Percentiles rank a stretch among this genome's conserved stretches.
phyloP scores from a whole-genome alignment of 208 protist species.

The Herpetomonas tarakana region DNA sequence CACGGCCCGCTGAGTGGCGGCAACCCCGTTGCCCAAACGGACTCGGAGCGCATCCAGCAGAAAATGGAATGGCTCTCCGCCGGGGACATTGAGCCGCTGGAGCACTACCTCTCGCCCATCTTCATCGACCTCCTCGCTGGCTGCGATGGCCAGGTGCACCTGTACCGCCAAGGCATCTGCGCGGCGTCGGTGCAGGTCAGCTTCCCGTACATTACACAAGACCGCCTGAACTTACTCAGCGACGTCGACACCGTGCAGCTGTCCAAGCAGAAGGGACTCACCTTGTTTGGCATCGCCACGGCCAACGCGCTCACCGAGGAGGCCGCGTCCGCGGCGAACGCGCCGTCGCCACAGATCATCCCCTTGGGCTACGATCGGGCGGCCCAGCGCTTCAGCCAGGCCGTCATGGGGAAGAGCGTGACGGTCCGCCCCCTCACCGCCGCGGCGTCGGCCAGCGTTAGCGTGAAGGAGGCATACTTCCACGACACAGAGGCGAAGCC shows the following conservation, averaged over 20 bases:
- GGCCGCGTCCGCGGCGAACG: conserved; percentile 22
- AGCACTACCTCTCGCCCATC: conserved; percentile 6
- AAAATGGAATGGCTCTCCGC: background rate
- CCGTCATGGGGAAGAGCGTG: conserved; percentile 23
- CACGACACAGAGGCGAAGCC: too few relatives aligned
- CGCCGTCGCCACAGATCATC: conserved; percentile 38
- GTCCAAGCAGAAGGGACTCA: conserved; percentile 44
- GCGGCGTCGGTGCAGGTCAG: conserved; percentile 23
- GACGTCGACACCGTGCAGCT: conserved; percentile 45
- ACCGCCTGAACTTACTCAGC: conserved; percentile 54
- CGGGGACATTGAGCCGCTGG: conserved; percentile 5
- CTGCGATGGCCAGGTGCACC: conserved; percentile 22
- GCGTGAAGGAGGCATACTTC: background rate
- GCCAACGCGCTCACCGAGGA: conserved; percentile 63
- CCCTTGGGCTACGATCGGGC: conserved; percentile 47
- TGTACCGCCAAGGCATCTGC: conserved; percentile 16
- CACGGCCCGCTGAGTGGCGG: too few relatives aligned
- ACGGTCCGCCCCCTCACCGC: conserved; percentile 6
- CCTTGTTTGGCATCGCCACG: conserved; percentile 49
- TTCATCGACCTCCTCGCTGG: conserved; percentile 16
- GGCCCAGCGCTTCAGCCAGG: conserved; percentile 30
- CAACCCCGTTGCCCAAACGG: too few relatives aligned
- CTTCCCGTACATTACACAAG: conserved; percentile 65
- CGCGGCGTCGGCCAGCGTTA: background rate
- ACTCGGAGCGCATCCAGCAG: too few relatives aligned